These are phyloP conservation scores for Catunica adiposa DNA, from an alignment of 2,329 filamentous ascomycete genomes.

Conservation along the genomic window DNA sequence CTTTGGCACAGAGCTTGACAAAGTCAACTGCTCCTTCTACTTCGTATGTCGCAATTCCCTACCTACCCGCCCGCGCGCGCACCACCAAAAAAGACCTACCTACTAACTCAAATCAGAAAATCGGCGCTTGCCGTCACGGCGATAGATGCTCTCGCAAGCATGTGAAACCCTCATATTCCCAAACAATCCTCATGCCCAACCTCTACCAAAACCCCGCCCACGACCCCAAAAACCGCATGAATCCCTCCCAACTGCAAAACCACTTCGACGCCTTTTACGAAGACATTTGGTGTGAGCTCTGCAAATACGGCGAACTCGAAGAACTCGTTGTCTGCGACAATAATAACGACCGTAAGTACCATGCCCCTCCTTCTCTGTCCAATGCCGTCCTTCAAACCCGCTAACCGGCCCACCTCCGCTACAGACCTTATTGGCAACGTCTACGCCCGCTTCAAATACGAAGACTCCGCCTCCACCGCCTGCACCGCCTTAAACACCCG, in stretches of 20 bases:
- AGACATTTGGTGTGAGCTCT: conserved; percentile 99
- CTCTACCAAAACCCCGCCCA: conserved; percentile 98
- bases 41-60: conserved; percentile 22
- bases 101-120: conserved; percentile 48
- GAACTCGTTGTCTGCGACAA: conserved; percentile 98
- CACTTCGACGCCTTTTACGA: conserved; percentile 99
- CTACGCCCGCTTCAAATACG: conserved; percentile 99
- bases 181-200: conserved; percentile 95
- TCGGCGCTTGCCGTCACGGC: conserved; percentile 94
- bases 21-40: conserved; percentile 99
- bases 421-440: conserved; percentile 93
- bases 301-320: conserved; percentile 94
- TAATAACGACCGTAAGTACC: conserved; percentile 76
- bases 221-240: conserved; percentile 95
- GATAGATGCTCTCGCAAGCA: conserved; percentile 97
- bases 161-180: conserved; percentile 95
- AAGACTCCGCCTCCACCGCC: conserved; percentile 83
- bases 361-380: too few species aligned
- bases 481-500: conserved; percentile 87
- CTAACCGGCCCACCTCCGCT: neutral
- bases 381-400: too few species aligned
- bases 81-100: conserved; percentile 7
- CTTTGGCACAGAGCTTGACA: conserved; percentile 99
- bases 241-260: conserved; percentile 86
- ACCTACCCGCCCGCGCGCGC: neutral